Percentiles rank a stretch among this genome's conserved stretches.
phyloP scores from a whole-genome alignment of 768 basidiomycete genomes.

The Kwoniella heveanensis region DNA sequence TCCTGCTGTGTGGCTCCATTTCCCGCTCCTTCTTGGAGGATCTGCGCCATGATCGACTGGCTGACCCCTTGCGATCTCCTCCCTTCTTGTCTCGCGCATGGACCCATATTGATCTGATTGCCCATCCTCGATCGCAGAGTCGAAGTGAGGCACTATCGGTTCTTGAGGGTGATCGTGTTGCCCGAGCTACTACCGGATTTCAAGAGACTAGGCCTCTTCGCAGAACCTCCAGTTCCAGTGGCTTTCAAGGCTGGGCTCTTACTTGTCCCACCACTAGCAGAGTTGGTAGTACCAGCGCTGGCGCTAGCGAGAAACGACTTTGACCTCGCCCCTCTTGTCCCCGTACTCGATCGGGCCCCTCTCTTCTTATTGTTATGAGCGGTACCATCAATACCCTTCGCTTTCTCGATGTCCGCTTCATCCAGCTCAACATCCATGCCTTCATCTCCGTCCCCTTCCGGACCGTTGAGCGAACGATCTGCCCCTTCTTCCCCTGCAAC shows the following conservation, averaged over 20 bases:
- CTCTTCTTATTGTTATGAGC: conserved; percentile 46
- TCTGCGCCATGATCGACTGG: no score
- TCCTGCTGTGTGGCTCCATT: no score
- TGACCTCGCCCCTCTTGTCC: background rate
- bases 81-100: no score
- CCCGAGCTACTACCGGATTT: conserved; percentile 3
- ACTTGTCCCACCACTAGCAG: background rate
- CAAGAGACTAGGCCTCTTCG: conserved; percentile 5
- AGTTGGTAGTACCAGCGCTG: background rate
- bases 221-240: background rate
- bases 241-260: conserved; percentile 20
- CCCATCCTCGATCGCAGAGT: no score
- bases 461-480: conserved; percentile 1
- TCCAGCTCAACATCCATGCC: conserved; percentile 2
- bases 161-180: background rate
- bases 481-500: conserved; percentile 24
- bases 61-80: no score
- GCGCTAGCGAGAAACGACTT: background rate
- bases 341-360: background rate
- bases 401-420: conserved; percentile 31
- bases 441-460: background rate
- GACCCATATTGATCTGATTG: no score
- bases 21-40: no score
- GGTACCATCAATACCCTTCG: conserved; percentile 52
- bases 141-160: background rate